Evolutionary conservation across 306 rosid species (phyloP).

Genomic region (Gleditsia sinensis): DNA sequence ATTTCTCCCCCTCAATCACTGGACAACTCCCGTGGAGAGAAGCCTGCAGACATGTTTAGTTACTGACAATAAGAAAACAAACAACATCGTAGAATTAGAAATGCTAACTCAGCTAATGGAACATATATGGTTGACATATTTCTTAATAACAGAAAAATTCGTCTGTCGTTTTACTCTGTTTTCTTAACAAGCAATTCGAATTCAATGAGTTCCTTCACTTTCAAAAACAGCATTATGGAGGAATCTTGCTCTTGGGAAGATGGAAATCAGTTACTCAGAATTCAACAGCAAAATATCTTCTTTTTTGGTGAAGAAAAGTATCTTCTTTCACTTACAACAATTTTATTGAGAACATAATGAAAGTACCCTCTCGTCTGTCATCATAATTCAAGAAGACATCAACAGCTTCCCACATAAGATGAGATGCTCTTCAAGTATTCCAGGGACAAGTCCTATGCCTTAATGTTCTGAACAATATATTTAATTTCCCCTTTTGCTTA

Average conservation of each 20-base stretch:
- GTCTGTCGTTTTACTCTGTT: too few relatives aligned
- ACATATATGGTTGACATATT: background rate
- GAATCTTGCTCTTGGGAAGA: background rate
- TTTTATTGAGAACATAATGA: background rate
- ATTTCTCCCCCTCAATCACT: constrained; percentile 66
- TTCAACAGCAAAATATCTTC: background rate
- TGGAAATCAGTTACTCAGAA: background rate
- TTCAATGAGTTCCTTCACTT: background rate
- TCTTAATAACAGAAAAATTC: too few relatives aligned
- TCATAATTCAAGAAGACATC: background rate
- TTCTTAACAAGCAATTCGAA: too few relatives aligned
- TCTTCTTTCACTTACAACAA: too few relatives aligned
- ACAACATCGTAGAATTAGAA: background rate
- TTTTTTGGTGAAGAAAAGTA: too few relatives aligned
- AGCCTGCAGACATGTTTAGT: constrained; percentile 44
- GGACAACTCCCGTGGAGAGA: constrained; percentile 81
- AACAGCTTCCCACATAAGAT: background rate
- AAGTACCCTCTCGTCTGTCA: background rate
- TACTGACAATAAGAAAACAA: background rate
- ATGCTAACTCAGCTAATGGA: background rate
- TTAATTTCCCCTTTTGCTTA: background rate
- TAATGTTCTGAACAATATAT: background rate
- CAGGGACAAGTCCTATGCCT: background rate
- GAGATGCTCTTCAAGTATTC: background rate
- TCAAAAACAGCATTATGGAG: background rate